Conservation (phyloP, 2,329 filamentous ascomycete species). For the Neocatenulostroma microsporum region DNA sequence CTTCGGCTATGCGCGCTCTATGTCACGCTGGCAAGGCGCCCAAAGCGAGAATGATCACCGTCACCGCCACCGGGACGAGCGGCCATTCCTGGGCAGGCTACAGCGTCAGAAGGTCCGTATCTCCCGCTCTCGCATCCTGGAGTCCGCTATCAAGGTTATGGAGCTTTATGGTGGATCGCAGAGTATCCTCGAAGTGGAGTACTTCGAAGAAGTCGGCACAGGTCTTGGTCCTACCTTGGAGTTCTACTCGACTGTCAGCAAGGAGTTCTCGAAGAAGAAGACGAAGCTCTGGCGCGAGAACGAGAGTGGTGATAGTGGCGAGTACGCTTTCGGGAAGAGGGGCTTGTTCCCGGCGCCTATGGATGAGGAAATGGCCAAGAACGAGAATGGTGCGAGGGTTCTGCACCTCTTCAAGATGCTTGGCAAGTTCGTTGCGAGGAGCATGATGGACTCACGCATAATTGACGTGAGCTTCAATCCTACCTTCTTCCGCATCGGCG, state of each 20-base stretch:
- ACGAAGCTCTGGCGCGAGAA: conserved; percentile 94
- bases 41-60: conserved; percentile 74
- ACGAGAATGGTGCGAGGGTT: conserved; percentile 77
- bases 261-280: conserved; percentile 95
- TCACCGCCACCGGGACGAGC: conserved; percentile 73
- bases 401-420: conserved; percentile 88
- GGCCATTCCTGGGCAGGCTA: conserved; percentile 81
- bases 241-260: conserved; percentile 96
- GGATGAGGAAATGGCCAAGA: conserved; percentile 64
- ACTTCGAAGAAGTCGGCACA: conserved; percentile 97
- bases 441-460: conserved; percentile 96
- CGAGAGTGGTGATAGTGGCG: conserved; percentile 62
- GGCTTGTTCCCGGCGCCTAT: conserved; percentile 90
- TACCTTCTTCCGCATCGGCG: conserved; percentile 91
- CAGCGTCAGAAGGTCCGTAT: conserved; percentile 98
- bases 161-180: conserved; percentile 95
- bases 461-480: conserved; percentile 97
- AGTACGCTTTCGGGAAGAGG: conserved; percentile 75
- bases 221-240: conserved; percentile 91
- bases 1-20: conserved; percentile 96
- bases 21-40: conserved; percentile 94
- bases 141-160: conserved; percentile 98
- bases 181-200: conserved; percentile 93
- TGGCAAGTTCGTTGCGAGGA: conserved; percentile 93
- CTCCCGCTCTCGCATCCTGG: conserved; percentile 84